Evolutionary conservation across 2,329 filamentous ascomycete genomes (phyloP).

Genomic region (Conoideocrella luteorostrata): DNA sequence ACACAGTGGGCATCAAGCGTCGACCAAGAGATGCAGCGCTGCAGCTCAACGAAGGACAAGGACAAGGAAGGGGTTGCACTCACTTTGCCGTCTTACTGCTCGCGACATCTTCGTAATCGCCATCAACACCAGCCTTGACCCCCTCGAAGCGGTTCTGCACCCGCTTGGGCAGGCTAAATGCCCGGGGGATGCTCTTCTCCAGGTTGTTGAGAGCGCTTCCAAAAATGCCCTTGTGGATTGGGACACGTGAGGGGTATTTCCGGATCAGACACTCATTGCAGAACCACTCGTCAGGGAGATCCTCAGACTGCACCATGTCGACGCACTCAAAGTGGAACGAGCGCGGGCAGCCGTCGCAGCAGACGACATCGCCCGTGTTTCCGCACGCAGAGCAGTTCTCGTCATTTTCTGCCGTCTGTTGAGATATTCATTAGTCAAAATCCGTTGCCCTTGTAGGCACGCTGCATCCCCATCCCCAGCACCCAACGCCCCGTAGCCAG

Average conservation of each 20-base stretch:
- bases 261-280: constrained; percentile 65
- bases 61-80: constrained; percentile 25
- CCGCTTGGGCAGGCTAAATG: constrained; percentile 64
- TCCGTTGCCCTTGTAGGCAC: too few species aligned
- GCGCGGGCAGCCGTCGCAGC: constrained; percentile 86
- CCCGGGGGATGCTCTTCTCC: constrained; percentile 62
- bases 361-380: constrained; percentile 77
- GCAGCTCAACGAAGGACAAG: not conserved
- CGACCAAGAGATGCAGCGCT: too few species aligned
- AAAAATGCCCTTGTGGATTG: constrained; percentile 50
- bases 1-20: too few species aligned
- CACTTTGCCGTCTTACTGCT: constrained; percentile 58
- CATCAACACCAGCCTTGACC: constrained; percentile 67
- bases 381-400: constrained; percentile 86
- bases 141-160: constrained; percentile 74
- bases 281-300: constrained; percentile 72
- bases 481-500: too few species aligned
- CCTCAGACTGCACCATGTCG: constrained; percentile 67
- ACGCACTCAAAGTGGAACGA: constrained; percentile 89
- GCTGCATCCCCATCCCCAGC: too few species aligned
- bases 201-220: constrained; percentile 56
- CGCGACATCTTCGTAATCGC: constrained; percentile 69
- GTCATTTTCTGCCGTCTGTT: constrained; percentile 60
- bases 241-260: constrained; percentile 39
- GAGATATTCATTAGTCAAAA: constrained; percentile 24